Percentiles rank a stretch among this genome's conserved stretches.
Evolutionary conservation across 1,139 yeast genomes (phyloP).

Genomic region (Nadsonia commutata): DNA sequence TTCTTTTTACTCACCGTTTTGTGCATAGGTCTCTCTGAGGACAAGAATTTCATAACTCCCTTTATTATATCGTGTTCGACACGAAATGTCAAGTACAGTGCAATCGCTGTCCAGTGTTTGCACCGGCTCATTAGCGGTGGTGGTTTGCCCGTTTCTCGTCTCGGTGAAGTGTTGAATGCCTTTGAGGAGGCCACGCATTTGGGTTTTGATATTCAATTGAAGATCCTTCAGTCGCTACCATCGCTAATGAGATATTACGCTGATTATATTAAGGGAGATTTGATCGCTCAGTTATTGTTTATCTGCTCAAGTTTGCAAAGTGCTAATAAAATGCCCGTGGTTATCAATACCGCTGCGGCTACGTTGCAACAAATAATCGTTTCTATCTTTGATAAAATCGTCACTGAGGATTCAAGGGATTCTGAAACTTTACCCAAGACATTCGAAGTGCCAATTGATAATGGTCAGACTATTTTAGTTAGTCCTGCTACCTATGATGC

Average conservation of each 20-base stretch:
- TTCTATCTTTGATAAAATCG: slow-evolving; percentile 55
- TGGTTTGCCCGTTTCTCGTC: slow-evolving; percentile 37
- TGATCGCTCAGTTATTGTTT: slow-evolving; percentile 43
- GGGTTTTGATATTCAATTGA: slow-evolving; percentile 71
- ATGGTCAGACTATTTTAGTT: slow-evolving; percentile 30
- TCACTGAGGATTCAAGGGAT: slow-evolving; percentile 24
- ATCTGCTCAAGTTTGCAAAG: slow-evolving; percentile 63
- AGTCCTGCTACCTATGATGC: slow-evolving; percentile 53
- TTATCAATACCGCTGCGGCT: slow-evolving; percentile 85
- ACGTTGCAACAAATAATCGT: slow-evolving; percentile 76
- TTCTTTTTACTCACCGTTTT: too few species aligned
- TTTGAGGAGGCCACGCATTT: slow-evolving; percentile 60
- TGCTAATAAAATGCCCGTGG: slow-evolving; percentile 57
- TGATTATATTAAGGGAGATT: slow-evolving; percentile 36
- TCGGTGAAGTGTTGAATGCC: slow-evolving; percentile 46
- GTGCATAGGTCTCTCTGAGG: slow-evolving; percentile 22
- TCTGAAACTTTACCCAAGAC: slow-evolving; percentile 15
- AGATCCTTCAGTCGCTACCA: slow-evolving; percentile 77
- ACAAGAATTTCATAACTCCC: slow-evolving; percentile 49
- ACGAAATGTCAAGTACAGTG: slow-evolving; percentile 57
- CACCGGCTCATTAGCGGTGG: slow-evolving; percentile 39
- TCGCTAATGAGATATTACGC: slow-evolving; percentile 54
- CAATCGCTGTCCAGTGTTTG: slow-evolving; percentile 56
- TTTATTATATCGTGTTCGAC: slow-evolving; percentile 60
- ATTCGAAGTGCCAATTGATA: slow-evolving; percentile 26